Base-by-base conservation (phyloP, 768 basidiomycete species). In the Dentipellis sp. region DNA sequence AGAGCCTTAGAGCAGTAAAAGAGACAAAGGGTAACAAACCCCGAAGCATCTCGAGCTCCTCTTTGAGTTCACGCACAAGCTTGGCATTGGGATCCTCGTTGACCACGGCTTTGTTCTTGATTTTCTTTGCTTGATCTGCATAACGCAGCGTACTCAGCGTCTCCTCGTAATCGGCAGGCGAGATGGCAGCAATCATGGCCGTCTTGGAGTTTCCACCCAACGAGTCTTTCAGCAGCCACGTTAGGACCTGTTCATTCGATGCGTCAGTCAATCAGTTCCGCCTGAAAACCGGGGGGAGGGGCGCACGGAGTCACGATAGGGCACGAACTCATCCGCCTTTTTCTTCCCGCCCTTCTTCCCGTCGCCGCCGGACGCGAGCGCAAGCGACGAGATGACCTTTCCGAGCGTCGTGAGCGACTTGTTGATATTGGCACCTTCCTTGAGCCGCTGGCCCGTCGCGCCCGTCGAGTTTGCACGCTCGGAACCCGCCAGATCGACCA, bases 51-150 rank as follows among this genome's bases (percentile, higher is more conserved):
- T 95, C 91, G 46, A 99, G 76, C 72, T 99, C 97, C 75, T 98
- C 97, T 72, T 98, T 99, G 69, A 99, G 88, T 72, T 98, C 95
- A 50, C 94, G 86, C 56, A 99, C 94, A 56, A 99, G 87, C 75
- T 93, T 97, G 67, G 95, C 95, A 65, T 97, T 99, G 35, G 97
- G 97, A 79, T 99, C 97, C 74, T 99, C 97, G 73, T 99, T 99
- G 62, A 99, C 91, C 57, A 98, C 84, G 14, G 97, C 95, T 75
- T 97, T 95, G 73, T 97, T 99, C 84, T 94, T 97, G 74, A 99
- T 99, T 85, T 95, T 95, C 86, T 99, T 99, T 36, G 95, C 94
- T 69, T 92, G 92, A 77, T 97, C 94, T 63, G 97, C 97, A 71
- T 99, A 98, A 5, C 97, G 88, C 57, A 99, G 75, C 2, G 95